phyloP scores from a whole-genome alignment of 352 stramenopile species.

The Globisporangium carolinianum region DNA sequence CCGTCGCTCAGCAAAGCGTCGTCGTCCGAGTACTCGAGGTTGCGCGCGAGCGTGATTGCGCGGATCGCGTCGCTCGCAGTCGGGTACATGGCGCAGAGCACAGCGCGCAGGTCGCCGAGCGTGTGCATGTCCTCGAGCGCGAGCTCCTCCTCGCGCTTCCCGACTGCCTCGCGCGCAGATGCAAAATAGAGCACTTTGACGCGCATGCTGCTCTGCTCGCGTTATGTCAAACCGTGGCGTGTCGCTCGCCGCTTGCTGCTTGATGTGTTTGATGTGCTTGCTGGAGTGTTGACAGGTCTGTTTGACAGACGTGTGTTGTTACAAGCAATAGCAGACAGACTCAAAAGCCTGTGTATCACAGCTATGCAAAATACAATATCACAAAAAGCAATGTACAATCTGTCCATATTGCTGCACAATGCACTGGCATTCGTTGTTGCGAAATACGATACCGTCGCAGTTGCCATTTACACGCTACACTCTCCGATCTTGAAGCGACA shows the following conservation, averaged over 20 bases:
- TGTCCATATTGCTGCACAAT: neutral
- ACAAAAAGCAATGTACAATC: neutral
- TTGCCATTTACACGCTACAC: neutral
- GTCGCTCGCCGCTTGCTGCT: neutral
- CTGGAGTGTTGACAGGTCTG: no score
- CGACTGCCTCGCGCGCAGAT: slow-evolving; percentile 61
- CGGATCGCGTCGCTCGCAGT: slow-evolving; percentile 32
- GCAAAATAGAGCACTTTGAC: slow-evolving; percentile 83
- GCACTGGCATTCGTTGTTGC: neutral
- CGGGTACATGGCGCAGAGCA: slow-evolving; percentile 47
- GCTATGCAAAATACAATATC: neutral
- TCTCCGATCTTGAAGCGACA: slow-evolving; percentile 29
- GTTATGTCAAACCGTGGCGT: no score
- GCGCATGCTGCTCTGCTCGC: slow-evolving; percentile 16
- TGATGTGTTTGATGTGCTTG: neutral
- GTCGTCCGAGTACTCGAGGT: slow-evolving; percentile 65
- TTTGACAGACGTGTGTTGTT: no score
- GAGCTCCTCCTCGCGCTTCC: slow-evolving; percentile 59
- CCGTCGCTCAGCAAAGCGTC: slow-evolving; percentile 40
- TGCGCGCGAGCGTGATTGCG: slow-evolving; percentile 59
- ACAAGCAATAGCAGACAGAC: neutral
- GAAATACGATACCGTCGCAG: neutral
- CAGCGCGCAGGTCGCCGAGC: slow-evolving; percentile 30
- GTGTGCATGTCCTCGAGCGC: slow-evolving; percentile 21
- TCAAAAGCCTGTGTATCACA: neutral